phyloP scores from a whole-genome alignment of 2,329 filamentous ascomycete species.

The Chaetomium sp. region DNA sequence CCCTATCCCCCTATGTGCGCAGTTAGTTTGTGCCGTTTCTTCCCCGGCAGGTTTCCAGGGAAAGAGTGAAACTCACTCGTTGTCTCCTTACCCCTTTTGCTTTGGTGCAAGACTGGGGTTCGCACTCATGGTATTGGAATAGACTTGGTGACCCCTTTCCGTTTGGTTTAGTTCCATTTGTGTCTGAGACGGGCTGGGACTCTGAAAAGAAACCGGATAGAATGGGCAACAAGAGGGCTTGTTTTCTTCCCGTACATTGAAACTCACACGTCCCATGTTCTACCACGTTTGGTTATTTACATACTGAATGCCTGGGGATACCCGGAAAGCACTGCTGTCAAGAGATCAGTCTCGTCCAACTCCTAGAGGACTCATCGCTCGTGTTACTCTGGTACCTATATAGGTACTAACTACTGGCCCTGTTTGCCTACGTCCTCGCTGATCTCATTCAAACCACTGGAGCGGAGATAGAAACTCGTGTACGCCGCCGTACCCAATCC shows the following conservation, averaged over 20 bases:
- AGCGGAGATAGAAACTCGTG: not conserved
- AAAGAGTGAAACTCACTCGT: too few species aligned
- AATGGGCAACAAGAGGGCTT: not conserved
- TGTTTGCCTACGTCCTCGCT: not conserved
- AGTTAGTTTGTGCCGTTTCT: too few species aligned
- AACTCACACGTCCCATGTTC: too few species aligned
- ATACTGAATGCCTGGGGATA: not conserved
- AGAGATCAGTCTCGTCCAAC: not conserved
- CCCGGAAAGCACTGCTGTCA: not conserved
- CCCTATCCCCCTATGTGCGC: too few species aligned
- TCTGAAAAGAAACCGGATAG: not conserved
- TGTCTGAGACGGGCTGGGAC: not conserved
- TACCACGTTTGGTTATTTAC: too few species aligned
- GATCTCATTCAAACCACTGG: not conserved
- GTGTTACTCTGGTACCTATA: not conserved
- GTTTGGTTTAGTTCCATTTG: too few species aligned
- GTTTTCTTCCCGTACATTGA: not conserved
- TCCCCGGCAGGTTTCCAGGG: too few species aligned
- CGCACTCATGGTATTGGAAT: too few species aligned
- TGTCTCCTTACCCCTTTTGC: too few species aligned
- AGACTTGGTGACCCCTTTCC: too few species aligned
- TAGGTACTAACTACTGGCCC: not conserved
- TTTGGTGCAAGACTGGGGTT: too few species aligned
- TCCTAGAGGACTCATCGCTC: not conserved
- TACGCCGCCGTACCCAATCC: not conserved